Percentiles rank a stretch among this genome's conserved stretches.
Conservation (phyloP, 331 rosid species). For the Malus hybrid region DNA sequence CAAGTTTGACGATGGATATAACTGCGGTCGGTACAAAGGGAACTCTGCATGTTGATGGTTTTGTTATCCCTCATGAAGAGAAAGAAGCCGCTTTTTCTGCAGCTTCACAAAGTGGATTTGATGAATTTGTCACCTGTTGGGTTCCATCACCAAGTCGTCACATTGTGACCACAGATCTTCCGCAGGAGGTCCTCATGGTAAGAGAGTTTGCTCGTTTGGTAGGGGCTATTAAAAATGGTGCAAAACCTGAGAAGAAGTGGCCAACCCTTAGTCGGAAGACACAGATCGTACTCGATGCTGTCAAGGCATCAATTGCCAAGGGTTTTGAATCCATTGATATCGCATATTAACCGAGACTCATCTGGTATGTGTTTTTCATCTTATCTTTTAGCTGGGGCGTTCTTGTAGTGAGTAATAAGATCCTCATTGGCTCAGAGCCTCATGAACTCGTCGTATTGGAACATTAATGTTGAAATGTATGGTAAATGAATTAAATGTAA, state of each 20-base stretch:
- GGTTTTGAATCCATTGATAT: constrained; percentile 60
- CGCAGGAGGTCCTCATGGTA: constrained; percentile 85
- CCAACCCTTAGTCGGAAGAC: constrained; percentile 70
- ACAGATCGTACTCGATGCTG: constrained; percentile 81
- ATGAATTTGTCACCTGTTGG: constrained; percentile 58
- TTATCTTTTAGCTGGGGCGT: background rate
- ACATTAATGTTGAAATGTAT: background rate
- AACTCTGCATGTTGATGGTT: constrained; percentile 61
- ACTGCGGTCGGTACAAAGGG: constrained; percentile 77
- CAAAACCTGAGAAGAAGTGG: constrained; percentile 73
- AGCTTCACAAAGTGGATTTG: constrained; percentile 38
- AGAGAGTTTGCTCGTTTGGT: constrained; percentile 69
- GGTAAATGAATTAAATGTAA: background rate
- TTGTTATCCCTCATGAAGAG: constrained; percentile 58
- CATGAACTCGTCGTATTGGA: background rate
- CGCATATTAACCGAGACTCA: background rate
- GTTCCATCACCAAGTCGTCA: constrained; percentile 46
- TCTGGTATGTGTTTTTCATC: background rate
- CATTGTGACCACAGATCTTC: constrained; percentile 39
- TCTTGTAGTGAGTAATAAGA: background rate
- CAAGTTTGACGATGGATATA: constrained; percentile 51
- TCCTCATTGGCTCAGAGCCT: background rate
- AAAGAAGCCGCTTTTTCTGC: constrained; percentile 52
- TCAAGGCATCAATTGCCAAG: constrained; percentile 60
- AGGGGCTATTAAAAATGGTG: constrained; percentile 37